Evolutionary conservation across 2,329 filamentous ascomycete species (phyloP).

Genomic region (Neonectria magnoliae): DNA sequence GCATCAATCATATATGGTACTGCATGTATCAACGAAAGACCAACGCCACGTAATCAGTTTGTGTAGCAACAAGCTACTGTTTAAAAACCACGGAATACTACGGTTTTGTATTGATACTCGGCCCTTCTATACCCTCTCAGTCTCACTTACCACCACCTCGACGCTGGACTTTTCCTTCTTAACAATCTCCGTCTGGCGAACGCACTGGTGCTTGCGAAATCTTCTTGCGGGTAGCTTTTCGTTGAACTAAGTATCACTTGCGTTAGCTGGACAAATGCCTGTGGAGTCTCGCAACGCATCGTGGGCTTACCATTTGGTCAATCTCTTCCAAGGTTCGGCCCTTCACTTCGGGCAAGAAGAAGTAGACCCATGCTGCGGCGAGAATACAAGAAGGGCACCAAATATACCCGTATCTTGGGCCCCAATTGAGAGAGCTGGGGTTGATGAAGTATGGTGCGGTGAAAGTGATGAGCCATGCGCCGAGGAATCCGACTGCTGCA

Average conservation of each 20-base stretch:
- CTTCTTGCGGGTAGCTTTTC: conserved; percentile 29
- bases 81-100: background rate
- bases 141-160: conserved; percentile 5
- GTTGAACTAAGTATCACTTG: conserved; percentile 13
- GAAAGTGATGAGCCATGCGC: conserved; percentile 38
- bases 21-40: background rate
- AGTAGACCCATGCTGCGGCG: conserved; percentile 33
- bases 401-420: conserved; percentile 37
- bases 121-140: conserved; percentile 2
- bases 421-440: conserved; percentile 36
- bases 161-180: conserved; percentile 2
- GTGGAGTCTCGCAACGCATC: accelerated
- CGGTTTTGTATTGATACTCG: background rate
- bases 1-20: background rate
- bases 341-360: conserved; percentile 34
- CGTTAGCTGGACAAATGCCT: background rate
- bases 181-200: background rate
- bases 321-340: conserved; percentile 37
- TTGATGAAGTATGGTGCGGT: conserved; percentile 40
- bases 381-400: conserved; percentile 39
- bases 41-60: background rate
- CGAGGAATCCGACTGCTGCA: conserved; percentile 30
- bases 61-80: background rate
- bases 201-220: conserved; percentile 25
- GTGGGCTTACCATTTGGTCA: conserved; percentile 30